A percentile compares a stretch with the other conserved stretches of the same genome.
phyloP scores from a whole-genome alignment of 2,329 filamentous ascomycete genomes.

The Trichoderma simmonsii region DNA sequence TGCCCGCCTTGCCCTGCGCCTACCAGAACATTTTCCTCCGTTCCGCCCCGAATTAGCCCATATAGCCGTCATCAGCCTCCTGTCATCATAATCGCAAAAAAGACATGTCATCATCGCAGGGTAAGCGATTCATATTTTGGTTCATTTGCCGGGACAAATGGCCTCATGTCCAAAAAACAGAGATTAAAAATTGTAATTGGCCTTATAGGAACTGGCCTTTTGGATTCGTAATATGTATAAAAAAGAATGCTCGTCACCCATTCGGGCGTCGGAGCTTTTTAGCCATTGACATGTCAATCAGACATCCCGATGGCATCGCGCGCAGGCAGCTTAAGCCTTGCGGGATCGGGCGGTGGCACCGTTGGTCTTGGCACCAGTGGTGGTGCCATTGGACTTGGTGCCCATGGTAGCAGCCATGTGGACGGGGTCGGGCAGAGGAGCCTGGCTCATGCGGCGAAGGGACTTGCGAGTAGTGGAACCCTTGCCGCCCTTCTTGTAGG shows the following conservation, averaged over 20 bases:
- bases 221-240: neutral
- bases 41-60: constrained; percentile 21
- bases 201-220: neutral
- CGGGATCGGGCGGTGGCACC: constrained; percentile 63
- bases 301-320: neutral
- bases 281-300: neutral
- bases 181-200: constrained; percentile 16
- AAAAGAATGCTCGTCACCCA: neutral
- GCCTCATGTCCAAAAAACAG: constrained; percentile 19
- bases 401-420: constrained; percentile 52
- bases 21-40: neutral
- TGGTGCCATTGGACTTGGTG: constrained; percentile 51
- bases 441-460: constrained; percentile 62
- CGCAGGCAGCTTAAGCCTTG: constrained; percentile 51
- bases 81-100: constrained; percentile 30
- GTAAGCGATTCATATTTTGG: constrained; percentile 19
- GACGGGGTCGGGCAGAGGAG: constrained; percentile 69
- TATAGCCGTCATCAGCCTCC: constrained; percentile 31
- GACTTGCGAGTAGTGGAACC: constrained; percentile 76
- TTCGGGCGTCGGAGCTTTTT: neutral
- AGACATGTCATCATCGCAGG: constrained; percentile 27
- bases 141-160: constrained; percentile 19
- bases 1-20: constrained; percentile 18
- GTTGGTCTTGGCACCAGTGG: constrained; percentile 55
- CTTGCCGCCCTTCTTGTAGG: constrained; percentile 86